These are phyloP conservation scores for Trichoderma atrobrunneum DNA, from an alignment of 2,329 filamentous ascomycete genomes.

Conservation along the genomic window DNA sequence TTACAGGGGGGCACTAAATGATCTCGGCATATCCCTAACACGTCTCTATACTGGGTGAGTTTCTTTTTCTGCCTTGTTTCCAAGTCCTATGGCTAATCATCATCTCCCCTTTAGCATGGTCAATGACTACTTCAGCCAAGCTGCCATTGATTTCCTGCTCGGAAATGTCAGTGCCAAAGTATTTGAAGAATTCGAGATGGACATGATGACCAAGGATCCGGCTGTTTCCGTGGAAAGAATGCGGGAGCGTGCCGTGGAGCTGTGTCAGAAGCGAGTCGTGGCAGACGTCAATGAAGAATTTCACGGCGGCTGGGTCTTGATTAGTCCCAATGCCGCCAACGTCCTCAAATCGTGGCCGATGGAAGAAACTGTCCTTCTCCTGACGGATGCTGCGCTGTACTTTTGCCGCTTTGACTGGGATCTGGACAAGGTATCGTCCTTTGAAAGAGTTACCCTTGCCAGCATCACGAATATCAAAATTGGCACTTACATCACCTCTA, in stretches of 20 bases:
- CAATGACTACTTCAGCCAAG: slow-evolving; percentile 95
- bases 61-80: not conserved
- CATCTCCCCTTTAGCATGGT: slow-evolving; percentile 72
- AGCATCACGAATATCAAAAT: slow-evolving; percentile 71
- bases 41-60: slow-evolving; percentile 65
- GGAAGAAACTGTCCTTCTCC: slow-evolving; percentile 81
- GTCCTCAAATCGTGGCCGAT: slow-evolving; percentile 70
- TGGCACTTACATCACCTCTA: slow-evolving; percentile 88
- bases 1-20: slow-evolving; percentile 85
- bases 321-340: slow-evolving; percentile 71
- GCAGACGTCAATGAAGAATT: slow-evolving; percentile 81
- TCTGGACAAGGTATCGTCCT: slow-evolving; percentile 88
- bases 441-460: slow-evolving; percentile 77
- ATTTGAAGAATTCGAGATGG: slow-evolving; percentile 91
- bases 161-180: slow-evolving; percentile 82
- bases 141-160: slow-evolving; percentile 88
- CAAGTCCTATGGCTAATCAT: not conserved
- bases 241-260: slow-evolving; percentile 85
- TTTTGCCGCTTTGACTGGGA: slow-evolving; percentile 93
- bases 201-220: slow-evolving; percentile 90
- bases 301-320: slow-evolving; percentile 83
- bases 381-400: slow-evolving; percentile 84
- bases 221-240: slow-evolving; percentile 82
- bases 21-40: slow-evolving; percentile 84
- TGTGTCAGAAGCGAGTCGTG: slow-evolving; percentile 81